phyloP scores from a whole-genome alignment of 2,329 filamentous ascomycete genomes.

The Fusarium coffeatum region DNA sequence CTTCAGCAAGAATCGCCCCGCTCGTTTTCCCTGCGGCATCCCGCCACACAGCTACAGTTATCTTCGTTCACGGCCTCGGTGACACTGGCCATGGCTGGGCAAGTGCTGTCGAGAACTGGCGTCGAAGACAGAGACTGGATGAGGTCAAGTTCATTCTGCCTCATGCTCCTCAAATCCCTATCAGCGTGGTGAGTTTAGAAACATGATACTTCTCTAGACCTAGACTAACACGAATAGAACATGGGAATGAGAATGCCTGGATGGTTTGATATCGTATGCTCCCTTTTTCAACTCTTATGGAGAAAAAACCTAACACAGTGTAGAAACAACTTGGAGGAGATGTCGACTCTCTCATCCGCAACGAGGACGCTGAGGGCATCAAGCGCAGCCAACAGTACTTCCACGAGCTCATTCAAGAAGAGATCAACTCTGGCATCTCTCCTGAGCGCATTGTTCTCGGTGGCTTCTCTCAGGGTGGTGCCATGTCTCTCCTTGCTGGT shows the following conservation, averaged over 20 bases:
- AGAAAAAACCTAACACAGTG: background rate
- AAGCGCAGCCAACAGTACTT: conserved; percentile 79
- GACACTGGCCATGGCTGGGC: conserved; percentile 85
- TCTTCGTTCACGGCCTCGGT: conserved; percentile 92
- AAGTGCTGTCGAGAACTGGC: conserved; percentile 87
- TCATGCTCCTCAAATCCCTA: conserved; percentile 86
- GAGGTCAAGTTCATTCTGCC: conserved; percentile 96
- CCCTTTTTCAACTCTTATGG: background rate
- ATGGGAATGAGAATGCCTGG: conserved; percentile 74
- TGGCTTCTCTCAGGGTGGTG: conserved; percentile 88
- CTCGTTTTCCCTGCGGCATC: conserved; percentile 82
- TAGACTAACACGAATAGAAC: conserved; percentile 41
- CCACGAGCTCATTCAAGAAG: conserved; percentile 80
- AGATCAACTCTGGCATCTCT: conserved; percentile 84
- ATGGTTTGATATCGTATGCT: conserved; percentile 83
- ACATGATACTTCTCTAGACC: background rate
- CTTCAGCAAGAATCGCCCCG: conserved; percentile 53
- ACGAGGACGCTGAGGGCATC: conserved; percentile 79
- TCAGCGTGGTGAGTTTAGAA: conserved; percentile 67
- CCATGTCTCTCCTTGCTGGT: conserved; percentile 84
- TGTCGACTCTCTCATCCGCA: conserved; percentile 47
- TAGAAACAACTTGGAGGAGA: conserved; percentile 52
- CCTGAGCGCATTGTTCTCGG: conserved; percentile 86
- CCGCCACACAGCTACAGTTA: conserved; percentile 92
- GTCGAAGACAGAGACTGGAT: conserved; percentile 80